These are phyloP conservation scores for Rhexocercosporidium sp. DNA, from an alignment of 2,329 filamentous ascomycete species.

Conservation along the genomic window DNA sequence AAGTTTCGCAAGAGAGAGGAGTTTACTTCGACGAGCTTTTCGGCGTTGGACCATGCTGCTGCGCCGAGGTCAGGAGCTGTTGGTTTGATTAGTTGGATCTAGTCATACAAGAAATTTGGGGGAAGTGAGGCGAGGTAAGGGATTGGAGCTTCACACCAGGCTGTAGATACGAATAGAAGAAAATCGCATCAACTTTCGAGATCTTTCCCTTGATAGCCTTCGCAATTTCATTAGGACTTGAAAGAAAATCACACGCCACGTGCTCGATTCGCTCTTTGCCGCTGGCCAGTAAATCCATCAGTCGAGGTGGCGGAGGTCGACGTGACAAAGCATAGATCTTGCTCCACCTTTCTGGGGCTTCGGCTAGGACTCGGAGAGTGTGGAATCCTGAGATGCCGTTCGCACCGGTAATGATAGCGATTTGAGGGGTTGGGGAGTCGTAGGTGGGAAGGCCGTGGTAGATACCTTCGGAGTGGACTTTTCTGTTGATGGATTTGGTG, in stretches of 20 bases:
- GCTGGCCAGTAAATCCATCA: neutral
- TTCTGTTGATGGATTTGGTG: neutral
- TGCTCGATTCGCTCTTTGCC: neutral
- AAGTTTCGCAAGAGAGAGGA: neutral
- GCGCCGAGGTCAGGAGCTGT: neutral
- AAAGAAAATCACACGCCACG: neutral
- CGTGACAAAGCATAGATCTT: neutral
- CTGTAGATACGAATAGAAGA: neutral
- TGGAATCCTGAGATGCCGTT: neutral
- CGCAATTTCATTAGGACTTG: neutral
- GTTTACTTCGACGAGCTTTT: neutral
- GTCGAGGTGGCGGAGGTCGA: neutral
- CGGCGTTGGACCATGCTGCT: neutral
- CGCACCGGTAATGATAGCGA: neutral
- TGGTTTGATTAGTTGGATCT: neutral
- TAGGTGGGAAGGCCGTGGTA: neutral
- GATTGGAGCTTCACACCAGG: neutral
- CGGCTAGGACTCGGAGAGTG: neutral
- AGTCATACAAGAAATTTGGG: too few species aligned
- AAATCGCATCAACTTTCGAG: neutral
- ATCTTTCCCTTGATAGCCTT: neutral
- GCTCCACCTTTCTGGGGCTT: neutral
- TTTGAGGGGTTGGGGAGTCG: neutral
- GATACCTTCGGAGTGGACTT: neutral
- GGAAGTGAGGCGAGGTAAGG: neutral